phyloP scores from a whole-genome alignment of 768 basidiomycete species.

The Leccinum sublutescens region DNA sequence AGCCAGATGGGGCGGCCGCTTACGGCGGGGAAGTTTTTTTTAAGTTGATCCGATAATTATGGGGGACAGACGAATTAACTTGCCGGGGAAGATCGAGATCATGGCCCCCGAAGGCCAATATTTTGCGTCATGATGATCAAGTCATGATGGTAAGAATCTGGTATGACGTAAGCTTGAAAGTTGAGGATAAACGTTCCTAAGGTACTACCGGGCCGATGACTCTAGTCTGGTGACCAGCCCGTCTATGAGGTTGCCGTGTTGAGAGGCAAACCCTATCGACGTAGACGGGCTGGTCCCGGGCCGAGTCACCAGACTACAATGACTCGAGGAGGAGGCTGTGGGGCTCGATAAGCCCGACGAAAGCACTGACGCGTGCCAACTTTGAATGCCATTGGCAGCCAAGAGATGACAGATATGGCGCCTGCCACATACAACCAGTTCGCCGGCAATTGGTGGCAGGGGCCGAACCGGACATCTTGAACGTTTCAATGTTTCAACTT shows the following conservation, averaged over 20 bases:
- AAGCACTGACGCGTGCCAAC: not conserved
- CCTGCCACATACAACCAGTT: too few species aligned
- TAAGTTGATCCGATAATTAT: constrained; percentile 12
- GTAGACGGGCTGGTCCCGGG: too few species aligned
- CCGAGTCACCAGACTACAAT: too few species aligned
- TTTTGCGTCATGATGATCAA: not conserved
- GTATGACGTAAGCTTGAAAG: too few species aligned
- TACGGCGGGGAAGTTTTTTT: not conserved
- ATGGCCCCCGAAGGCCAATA: not conserved
- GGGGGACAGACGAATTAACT: not conserved
- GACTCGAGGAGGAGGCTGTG: not conserved
- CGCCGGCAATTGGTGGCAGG: too few species aligned
- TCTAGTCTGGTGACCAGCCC: too few species aligned
- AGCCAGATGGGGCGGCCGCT: not conserved
- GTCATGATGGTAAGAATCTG: too few species aligned
- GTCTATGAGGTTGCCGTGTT: too few species aligned
- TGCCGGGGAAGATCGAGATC: not conserved
- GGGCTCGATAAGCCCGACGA: not conserved
- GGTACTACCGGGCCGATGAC: too few species aligned
- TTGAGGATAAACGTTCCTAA: not conserved
- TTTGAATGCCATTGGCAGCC: not conserved
- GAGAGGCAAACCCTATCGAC: too few species aligned
- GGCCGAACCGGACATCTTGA: too few species aligned
- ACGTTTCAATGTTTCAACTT: too few species aligned
- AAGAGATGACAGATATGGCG: not conserved